Conservation (phyloP, 768 basidiomycete genomes). For the Leccinellum rugosiceps region DNA sequence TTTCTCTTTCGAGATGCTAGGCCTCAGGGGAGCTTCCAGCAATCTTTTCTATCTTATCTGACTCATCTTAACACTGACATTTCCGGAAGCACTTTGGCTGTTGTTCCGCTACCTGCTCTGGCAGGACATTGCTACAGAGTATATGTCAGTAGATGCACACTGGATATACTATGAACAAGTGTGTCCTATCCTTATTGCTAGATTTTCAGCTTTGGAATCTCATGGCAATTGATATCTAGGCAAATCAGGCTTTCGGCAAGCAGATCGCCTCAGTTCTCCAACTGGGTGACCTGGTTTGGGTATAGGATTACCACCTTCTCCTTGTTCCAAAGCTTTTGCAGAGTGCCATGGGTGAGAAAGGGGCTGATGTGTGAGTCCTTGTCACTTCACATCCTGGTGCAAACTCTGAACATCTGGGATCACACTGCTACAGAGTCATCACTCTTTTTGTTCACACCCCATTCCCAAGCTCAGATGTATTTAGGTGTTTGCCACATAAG, state of each 20-base stretch:
- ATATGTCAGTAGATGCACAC: constrained; percentile 77
- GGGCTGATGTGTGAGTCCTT: constrained; percentile 23
- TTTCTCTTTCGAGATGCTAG: background rate
- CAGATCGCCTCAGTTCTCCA: constrained; percentile 72
- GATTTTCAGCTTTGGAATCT: background rate
- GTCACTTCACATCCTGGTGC: background rate
- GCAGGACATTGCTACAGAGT: constrained; percentile 92
- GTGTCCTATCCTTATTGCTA: background rate
- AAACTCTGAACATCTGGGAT: background rate
- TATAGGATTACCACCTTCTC: constrained; percentile 94
- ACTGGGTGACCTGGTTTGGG: constrained; percentile 91
- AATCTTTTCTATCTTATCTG: background rate
- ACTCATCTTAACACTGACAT: constrained; percentile 9
- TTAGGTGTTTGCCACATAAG: constrained; percentile 87
- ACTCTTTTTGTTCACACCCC: constrained; percentile 98
- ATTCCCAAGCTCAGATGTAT: constrained; percentile 95
- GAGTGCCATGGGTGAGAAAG: constrained; percentile 46
- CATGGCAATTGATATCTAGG: constrained; percentile 43
- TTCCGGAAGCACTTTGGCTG: constrained; percentile 81
- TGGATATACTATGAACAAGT: constrained; percentile 46
- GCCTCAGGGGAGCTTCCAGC: background rate
- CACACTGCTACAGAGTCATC: constrained; percentile 41
- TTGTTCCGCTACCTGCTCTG: constrained; percentile 98
- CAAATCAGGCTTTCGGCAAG: constrained; percentile 80
- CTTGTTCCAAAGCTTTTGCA: constrained; percentile 86